Percentiles rank a stretch among this genome's conserved stretches.
phyloP scores from a whole-genome alignment of 2,329 filamentous ascomycete species.

The Penicillium sp. region DNA sequence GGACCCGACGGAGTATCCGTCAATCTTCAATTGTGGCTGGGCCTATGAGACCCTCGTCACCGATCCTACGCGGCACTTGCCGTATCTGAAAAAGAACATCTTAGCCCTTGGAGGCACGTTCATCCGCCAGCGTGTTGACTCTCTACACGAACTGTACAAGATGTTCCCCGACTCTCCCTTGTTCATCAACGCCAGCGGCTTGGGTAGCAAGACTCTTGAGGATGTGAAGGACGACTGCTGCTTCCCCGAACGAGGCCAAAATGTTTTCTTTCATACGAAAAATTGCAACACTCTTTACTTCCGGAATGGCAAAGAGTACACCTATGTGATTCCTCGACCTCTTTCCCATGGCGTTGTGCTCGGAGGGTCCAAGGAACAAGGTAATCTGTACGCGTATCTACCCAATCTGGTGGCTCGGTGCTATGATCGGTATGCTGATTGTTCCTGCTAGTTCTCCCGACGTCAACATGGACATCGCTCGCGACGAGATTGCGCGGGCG shows the following conservation, averaged over 20 bases:
- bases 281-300: slow-evolving; percentile 34
- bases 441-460: slow-evolving; percentile 30
- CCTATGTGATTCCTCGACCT: slow-evolving; percentile 40
- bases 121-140: slow-evolving; percentile 33
- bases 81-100: slow-evolving; percentile 32
- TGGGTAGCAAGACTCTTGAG: slow-evolving; percentile 33
- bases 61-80: slow-evolving; percentile 40
- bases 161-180: slow-evolving; percentile 37
- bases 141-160: slow-evolving; percentile 33
- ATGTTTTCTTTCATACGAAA: slow-evolving; percentile 35
- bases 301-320: slow-evolving; percentile 38
- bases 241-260: slow-evolving; percentile 39
- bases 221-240: slow-evolving; percentile 37
- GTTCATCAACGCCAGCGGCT: slow-evolving; percentile 41
- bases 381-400: slow-evolving; percentile 26
- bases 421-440: neutral
- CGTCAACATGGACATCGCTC: slow-evolving; percentile 35
- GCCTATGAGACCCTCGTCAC: slow-evolving; percentile 38
- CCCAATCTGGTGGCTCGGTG: neutral
- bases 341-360: slow-evolving; percentile 33
- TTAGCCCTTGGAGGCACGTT: slow-evolving; percentile 33
- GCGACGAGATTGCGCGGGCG: slow-evolving; percentile 40
- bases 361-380: slow-evolving; percentile 37
- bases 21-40: slow-evolving; percentile 35
- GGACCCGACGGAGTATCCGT: slow-evolving; percentile 30